Conservation (phyloP, 257 asterid genomes). For the Forsythia suspensa region DNA sequence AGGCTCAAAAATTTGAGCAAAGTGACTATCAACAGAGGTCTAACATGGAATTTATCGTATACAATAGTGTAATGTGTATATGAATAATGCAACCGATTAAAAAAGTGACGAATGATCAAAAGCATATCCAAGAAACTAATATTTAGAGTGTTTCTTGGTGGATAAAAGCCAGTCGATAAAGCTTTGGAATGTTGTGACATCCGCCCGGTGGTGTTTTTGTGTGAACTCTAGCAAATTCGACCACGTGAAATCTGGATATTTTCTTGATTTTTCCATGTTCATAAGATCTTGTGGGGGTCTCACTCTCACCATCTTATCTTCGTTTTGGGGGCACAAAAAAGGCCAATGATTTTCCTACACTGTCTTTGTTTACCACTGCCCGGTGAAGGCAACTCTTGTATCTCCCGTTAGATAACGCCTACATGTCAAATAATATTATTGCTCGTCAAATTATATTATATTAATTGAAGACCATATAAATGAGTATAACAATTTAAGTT, state of each 20-base stretch:
- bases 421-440: neutral
- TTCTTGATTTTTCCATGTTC: constrained; percentile 33
- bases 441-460: too few species aligned
- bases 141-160: neutral
- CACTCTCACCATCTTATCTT: constrained; percentile 40
- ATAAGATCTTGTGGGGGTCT: constrained; percentile 49
- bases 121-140: neutral
- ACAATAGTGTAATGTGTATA: too few species aligned
- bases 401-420: constrained; percentile 65
- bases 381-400: constrained; percentile 65
- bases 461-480: neutral
- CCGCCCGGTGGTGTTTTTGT: constrained; percentile 51
- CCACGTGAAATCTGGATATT: constrained; percentile 71
- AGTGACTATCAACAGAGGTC: too few species aligned
- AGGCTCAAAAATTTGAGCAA: too few species aligned
- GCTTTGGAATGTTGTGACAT: constrained; percentile 50
- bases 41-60: too few species aligned
- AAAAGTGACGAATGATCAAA: neutral
- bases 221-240: constrained; percentile 43
- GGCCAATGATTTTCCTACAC: constrained; percentile 42
- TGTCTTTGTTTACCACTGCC: constrained; percentile 47
- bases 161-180: constrained; percentile 42
- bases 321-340: constrained; percentile 49
- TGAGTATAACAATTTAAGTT: neutral
- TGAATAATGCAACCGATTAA: too few species aligned